A percentile compares a stretch with the other conserved stretches of the same genome.
Evolutionary conservation across 179 eudicot genomes (phyloP).

Genomic region (Drosera spatulata): DNA sequence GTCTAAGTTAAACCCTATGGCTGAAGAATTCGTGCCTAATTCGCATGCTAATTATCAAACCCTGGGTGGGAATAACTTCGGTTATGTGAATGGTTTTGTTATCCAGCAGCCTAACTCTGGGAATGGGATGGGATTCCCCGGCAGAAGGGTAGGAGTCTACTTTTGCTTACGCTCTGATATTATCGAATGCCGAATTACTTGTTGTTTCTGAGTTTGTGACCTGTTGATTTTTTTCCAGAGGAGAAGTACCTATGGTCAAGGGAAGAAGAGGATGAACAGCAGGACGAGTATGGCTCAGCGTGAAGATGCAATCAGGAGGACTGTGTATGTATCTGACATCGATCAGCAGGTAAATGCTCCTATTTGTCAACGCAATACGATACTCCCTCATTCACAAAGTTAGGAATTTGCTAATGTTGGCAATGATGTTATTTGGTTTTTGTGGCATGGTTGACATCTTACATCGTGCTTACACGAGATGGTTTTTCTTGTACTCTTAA

Average conservation of each 20-base stretch:
- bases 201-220: conserved; percentile 1
- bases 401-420: too few species aligned
- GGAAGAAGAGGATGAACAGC: conserved; percentile 65
- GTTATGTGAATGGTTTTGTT: conserved; percentile 15
- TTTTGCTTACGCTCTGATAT: conserved; percentile 1
- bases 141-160: conserved; percentile 19
- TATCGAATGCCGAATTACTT: neutral
- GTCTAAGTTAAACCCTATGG: conserved; percentile 83
- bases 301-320: conserved; percentile 33
- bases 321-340: conserved; percentile 78
- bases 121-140: conserved; percentile 21
- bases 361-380: neutral
- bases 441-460: neutral
- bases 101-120: conserved; percentile 10
- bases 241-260: conserved; percentile 40
- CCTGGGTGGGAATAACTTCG: conserved; percentile 7
- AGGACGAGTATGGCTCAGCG: conserved; percentile 88
- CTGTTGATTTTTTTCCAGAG: conserved; percentile 30
- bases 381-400: neutral
- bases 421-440: too few species aligned
- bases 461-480: conserved; percentile 6
- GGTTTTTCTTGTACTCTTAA: conserved; percentile 2
- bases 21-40: conserved; percentile 76
- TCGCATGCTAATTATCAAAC: conserved; percentile 21
- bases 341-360: conserved; percentile 73